Evolutionary conservation across 1,139 yeast genomes (phyloP), one percentile per base, ranked within the genome.

Genomic region (Yamadazyma conglobata): DNA sequence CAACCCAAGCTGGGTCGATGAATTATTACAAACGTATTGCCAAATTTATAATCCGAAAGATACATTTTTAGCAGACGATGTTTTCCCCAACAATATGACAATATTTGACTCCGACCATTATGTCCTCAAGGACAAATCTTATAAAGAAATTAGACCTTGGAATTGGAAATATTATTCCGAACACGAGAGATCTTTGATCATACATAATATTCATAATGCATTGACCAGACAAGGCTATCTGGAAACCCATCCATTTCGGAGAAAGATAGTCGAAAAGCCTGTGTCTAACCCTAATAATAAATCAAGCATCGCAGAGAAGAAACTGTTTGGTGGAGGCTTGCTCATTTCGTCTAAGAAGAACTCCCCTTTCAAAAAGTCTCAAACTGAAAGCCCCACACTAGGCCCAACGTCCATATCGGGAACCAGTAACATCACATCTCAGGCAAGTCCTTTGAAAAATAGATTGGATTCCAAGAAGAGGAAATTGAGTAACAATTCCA

Each of bases 191-290:
- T 39, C 39, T 4, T 41, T 58, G 29, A 52, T 68, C 19, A 43
- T 62, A 17, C 48, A 54, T 22, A 67, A 65, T 39, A 52, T 58
- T 28, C 54, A 64, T 40, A 53, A 57, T 34, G 70, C 71, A 8
- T 56, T 68, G 39, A 65, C 69, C 14, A 46, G 74, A 28, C 47
- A 64, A 26, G 74, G 73, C 18, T 68, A 52, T 37, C 63, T 63
- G 44, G 68, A 60, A 25, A 64, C 72, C 10, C 73, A 68, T 44
- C 73, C 74, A 5, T 50, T 67, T 32, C 47, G 74, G 24, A 58
- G 50, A 34, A 63, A 60, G 37, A 56, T 67, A 29, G 50, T 51
- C 28, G 58, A 53, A n/a, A 40, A 44, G 21, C 35, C 46, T 2
- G 10, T 15, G 9, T 10, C 20, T 5, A 19, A 13, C 10, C 11